Conservation (phyloP, 2,329 filamentous ascomycete species). For the Fusarium acutatum region DNA sequence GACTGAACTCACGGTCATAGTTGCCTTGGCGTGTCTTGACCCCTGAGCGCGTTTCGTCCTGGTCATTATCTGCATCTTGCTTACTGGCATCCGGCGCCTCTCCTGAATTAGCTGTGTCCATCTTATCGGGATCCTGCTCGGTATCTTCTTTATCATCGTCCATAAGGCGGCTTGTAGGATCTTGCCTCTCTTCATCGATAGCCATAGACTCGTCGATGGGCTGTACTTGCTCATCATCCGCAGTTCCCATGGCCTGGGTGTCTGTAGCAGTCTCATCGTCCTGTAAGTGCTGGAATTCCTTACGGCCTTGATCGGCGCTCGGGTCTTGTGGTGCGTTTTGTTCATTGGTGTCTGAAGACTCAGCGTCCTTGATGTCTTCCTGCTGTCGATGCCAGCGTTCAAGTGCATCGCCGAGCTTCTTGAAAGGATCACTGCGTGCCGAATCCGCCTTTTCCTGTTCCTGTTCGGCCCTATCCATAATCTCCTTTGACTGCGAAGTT, state of each 20-base stretch:
- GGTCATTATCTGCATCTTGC: slow-evolving; percentile 54
- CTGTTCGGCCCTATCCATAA: slow-evolving; percentile 56
- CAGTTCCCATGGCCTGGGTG: slow-evolving; percentile 88
- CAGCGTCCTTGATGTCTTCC: slow-evolving; percentile 75
- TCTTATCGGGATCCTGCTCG: slow-evolving; percentile 55
- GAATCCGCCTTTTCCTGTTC: slow-evolving; percentile 53
- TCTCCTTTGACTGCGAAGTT: slow-evolving; percentile 58
- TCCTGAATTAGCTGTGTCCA: slow-evolving; percentile 50
- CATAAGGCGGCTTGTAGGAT: slow-evolving; percentile 56
- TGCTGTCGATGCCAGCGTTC: slow-evolving; percentile 94
- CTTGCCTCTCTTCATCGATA: slow-evolving; percentile 74
- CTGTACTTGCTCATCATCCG: slow-evolving; percentile 85
- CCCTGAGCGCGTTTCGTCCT: slow-evolving; percentile 66
- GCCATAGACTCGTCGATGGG: slow-evolving; percentile 90
- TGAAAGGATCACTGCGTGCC: slow-evolving; percentile 76
- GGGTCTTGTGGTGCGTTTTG: slow-evolving; percentile 56
- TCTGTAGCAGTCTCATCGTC: slow-evolving; percentile 85
- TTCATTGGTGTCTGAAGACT: slow-evolving; percentile 51
- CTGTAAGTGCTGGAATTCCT: slow-evolving; percentile 93
- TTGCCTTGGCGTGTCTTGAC: slow-evolving; percentile 68
- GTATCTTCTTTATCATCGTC: slow-evolving; percentile 64
- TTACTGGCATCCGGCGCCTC: slow-evolving; percentile 52
- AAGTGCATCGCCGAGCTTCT: slow-evolving; percentile 91
- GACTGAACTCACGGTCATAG: slow-evolving; percentile 61
- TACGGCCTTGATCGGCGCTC: slow-evolving; percentile 68